These are phyloP conservation scores for Glomus cerebriforme DNA, from an alignment of 192 early-diverging fungal genomes.

Conservation along the genomic window DNA sequence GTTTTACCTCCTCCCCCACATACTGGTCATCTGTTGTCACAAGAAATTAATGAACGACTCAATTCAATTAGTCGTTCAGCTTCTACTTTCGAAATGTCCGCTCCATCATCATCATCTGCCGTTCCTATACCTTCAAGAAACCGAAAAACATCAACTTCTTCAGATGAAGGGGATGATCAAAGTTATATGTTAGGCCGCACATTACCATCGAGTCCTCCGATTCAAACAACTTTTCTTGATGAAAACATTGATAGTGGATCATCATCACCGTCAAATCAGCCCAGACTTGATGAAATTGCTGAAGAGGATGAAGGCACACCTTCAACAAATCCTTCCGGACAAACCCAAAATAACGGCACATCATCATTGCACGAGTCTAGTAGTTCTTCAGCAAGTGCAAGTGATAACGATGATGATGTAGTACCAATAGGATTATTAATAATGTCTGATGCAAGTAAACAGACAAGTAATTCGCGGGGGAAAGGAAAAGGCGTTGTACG, in stretches of 20 bases:
- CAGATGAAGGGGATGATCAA: conserved; percentile 16
- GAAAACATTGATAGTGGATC: conserved; percentile 4
- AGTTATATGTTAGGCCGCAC: conserved; percentile 14
- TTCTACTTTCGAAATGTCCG: neutral
- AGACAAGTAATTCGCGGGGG: neutral
- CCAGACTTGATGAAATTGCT: conserved; percentile 7
- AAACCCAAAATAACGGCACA: neutral
- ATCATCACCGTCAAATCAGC: neutral
- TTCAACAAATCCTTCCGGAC: neutral
- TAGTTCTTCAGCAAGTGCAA: conserved; percentile 21
- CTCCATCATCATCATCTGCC: neutral
- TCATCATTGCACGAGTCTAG: neutral
- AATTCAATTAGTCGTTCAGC: neutral
- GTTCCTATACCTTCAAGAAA: conserved; percentile 14
- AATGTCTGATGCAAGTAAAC: neutral
- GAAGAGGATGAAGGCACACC: conserved; percentile 28
- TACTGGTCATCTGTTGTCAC: neutral
- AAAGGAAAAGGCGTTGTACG: conserved; percentile 33
- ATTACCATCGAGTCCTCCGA: conserved; percentile 21
- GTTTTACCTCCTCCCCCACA: neutral
- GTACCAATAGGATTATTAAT: neutral
- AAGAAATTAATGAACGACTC: neutral
- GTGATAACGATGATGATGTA: conserved; percentile 17
- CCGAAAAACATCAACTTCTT: conserved; percentile 1
- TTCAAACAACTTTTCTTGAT: neutral